Percentiles rank a stretch among this genome's conserved stretches.
These are phyloP conservation scores for Phytophthora multivora DNA, from an alignment of 352 stramenopile genomes.

Conservation along the genomic window DNA sequence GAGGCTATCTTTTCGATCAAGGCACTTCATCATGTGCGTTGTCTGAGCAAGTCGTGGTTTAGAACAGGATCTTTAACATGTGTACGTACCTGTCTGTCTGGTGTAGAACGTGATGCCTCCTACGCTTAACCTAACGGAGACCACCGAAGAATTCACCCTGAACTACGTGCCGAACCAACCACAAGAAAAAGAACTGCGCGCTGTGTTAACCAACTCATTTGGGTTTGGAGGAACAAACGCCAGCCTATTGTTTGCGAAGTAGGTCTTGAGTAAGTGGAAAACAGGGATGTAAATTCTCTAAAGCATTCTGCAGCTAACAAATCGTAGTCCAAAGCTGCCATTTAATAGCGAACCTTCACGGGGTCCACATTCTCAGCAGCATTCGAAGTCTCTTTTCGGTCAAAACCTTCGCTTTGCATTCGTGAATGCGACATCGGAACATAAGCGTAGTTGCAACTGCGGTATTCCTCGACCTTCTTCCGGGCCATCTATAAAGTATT, in stretches of 20 bases:
- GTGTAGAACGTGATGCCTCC: slow-evolving; percentile 90
- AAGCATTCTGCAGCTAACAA: neutral
- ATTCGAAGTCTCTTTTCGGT: slow-evolving; percentile 6
- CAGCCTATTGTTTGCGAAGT: slow-evolving; percentile 81
- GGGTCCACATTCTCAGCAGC: slow-evolving; percentile 21
- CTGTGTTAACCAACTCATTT: slow-evolving; percentile 96
- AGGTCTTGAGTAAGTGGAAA: neutral
- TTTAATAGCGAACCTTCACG: slow-evolving; percentile 42
- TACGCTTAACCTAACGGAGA: slow-evolving; percentile 93
- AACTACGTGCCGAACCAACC: slow-evolving; percentile 79
- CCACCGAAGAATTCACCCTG: slow-evolving; percentile 78
- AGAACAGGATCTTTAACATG: too few relatives aligned
- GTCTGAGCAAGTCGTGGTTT: neutral
- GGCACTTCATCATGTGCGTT: slow-evolving; percentile 83
- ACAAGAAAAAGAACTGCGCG: slow-evolving; percentile 74
- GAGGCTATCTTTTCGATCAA: slow-evolving; percentile 97
- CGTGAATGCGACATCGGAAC: slow-evolving; percentile 24
- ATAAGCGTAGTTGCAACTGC: slow-evolving; percentile 41
- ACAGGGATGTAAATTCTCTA: neutral
- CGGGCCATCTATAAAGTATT: slow-evolving; percentile 37
- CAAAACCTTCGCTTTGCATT: slow-evolving; percentile 12
- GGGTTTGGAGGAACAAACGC: slow-evolving; percentile 98
- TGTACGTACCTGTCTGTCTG: neutral
- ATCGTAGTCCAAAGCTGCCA: slow-evolving; percentile 25
- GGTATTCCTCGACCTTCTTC: slow-evolving; percentile 69